Evolutionary conservation across 805 yeast species (phyloP).

Genomic region (Teunomyces pallodes): DNA sequence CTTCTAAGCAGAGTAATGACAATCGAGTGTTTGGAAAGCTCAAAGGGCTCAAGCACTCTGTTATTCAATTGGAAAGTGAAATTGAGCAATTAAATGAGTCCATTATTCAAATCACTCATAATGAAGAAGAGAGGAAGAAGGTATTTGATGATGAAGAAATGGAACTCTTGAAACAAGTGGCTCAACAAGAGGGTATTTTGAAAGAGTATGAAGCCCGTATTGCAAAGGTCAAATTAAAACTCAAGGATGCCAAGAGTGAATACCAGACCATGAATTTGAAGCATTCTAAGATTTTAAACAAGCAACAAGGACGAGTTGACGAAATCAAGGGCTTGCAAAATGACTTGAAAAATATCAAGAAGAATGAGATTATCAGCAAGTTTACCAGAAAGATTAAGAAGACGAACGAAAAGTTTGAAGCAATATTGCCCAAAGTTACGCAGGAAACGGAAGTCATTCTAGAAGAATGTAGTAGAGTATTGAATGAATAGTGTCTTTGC

Average conservation of each 20-base stretch:
- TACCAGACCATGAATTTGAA: constrained; percentile 18
- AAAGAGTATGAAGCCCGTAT: constrained; percentile 23
- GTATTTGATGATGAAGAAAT: constrained; percentile 18
- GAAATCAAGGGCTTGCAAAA: constrained; percentile 24
- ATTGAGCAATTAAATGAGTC: constrained; percentile 21
- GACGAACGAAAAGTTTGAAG: constrained; percentile 35
- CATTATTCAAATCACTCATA: constrained; percentile 12
- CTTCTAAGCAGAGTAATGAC: constrained; percentile 24
- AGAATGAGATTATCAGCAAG: constrained; percentile 22
- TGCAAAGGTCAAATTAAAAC: constrained; percentile 16
- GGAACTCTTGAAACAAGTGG: constrained; percentile 18
- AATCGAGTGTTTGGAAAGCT: constrained; percentile 34
- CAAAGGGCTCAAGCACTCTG: constrained; percentile 39
- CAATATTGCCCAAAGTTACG: constrained; percentile 30
- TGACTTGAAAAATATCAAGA: constrained; percentile 27
- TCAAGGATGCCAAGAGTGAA: constrained; percentile 24
- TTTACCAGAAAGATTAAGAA: constrained; percentile 18
- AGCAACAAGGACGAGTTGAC: constrained; percentile 20
- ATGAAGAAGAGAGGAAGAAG: constrained; percentile 11
- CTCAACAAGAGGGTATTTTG: constrained; percentile 20
- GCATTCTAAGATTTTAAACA: constrained; percentile 23
- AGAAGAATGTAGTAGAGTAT: constrained; percentile 8
- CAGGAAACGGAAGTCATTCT: constrained; percentile 11
- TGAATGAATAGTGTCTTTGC: constrained; percentile 5
- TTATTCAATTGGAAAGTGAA: constrained; percentile 37